Conservation (phyloP, 2,329 filamentous ascomycete species). For the Fusarium dimerum region DNA sequence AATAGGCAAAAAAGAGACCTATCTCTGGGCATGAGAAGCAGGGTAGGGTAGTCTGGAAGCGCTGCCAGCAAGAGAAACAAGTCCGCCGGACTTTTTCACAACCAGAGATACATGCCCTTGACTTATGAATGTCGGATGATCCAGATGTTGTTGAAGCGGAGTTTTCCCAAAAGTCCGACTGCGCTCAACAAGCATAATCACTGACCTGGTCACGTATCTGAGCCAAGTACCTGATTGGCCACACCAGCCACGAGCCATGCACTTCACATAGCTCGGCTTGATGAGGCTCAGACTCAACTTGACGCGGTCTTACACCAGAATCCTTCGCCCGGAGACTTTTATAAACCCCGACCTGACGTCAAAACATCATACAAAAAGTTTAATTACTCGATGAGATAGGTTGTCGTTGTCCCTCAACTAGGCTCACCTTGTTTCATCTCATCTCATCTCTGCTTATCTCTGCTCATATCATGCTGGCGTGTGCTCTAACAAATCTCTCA, state of each 20-base stretch:
- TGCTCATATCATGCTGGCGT: too few species aligned
- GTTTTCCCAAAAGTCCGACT: constrained; percentile 5
- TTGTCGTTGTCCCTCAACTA: too few species aligned
- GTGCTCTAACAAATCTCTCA: constrained; percentile 1
- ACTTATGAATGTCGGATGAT: not conserved
- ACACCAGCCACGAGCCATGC: not conserved
- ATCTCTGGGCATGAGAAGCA: not conserved
- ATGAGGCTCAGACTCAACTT: constrained; percentile 6
- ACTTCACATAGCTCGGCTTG: not conserved
- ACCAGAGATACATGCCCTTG: constrained; percentile 1
- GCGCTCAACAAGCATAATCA: not conserved
- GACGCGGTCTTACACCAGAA: constrained; percentile 15
- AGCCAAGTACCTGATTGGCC: constrained; percentile 9
- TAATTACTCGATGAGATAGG: too few species aligned
- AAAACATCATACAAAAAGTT: not conserved
- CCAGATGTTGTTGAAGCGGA: not conserved
- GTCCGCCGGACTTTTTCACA: constrained; percentile 28
- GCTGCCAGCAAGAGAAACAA: constrained; percentile 9
- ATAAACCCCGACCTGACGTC: constrained; percentile 13
- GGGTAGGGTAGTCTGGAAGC: not conserved
- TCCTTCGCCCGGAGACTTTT: constrained; percentile 12
- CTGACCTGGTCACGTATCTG: not conserved
- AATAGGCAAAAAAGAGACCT: not conserved
- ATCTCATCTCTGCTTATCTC: too few species aligned
- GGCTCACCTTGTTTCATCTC: not conserved